Evolutionary conservation across 306 rosid genomes (phyloP), one percentile per base, ranked within the genome.

Genomic region (Trifolium fragiferum): DNA sequence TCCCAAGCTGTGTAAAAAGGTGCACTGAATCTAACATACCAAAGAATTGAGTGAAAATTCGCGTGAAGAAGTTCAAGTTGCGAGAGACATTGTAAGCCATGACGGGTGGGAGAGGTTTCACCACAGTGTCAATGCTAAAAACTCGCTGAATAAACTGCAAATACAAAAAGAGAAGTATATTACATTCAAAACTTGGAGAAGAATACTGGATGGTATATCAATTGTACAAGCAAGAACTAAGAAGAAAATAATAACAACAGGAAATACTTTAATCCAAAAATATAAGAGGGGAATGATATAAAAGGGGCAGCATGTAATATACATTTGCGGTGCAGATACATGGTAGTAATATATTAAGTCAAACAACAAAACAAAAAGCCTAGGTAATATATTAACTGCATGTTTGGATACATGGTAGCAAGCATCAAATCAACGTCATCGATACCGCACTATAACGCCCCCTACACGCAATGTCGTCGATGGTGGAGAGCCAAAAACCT

Each of bases 131-230:
- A 64, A 89, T 86, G 89, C 90, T 90, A 60, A 94, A 92, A 66
- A 92, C 97, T 61, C 92, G 87, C 82, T 87, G 97, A 78, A 94
- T 89, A 79, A 94, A 94, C 99, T 94, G 96, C 91, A 78, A 80
- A 44, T 18, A 43, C 35, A 77, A 68, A 49, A 35, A 64, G 6
- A 16, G 12, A 51, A 69, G 4, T 46, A 46, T 30, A 78, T 74
- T 50, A 71, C 66, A 66, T 10, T 7, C 30, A 15, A 78, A 41
- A 41, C 66, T 37, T 18, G 32, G 64, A 38, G 19, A 69, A 37
- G 19, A 76, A 65, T 37, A 75, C 4, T 19, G 57, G 14, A 74
- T n/a, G 66, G 25, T 10, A 41, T 18, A 35, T 20, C 58, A 61
- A 3, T 13, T 58, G 50, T 30, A 61, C 50, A 59, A 15, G 15